These are phyloP conservation scores for Protomyces lactucae-debilis DNA, from an alignment of 1,139 yeast species.

Conservation along the genomic window DNA sequence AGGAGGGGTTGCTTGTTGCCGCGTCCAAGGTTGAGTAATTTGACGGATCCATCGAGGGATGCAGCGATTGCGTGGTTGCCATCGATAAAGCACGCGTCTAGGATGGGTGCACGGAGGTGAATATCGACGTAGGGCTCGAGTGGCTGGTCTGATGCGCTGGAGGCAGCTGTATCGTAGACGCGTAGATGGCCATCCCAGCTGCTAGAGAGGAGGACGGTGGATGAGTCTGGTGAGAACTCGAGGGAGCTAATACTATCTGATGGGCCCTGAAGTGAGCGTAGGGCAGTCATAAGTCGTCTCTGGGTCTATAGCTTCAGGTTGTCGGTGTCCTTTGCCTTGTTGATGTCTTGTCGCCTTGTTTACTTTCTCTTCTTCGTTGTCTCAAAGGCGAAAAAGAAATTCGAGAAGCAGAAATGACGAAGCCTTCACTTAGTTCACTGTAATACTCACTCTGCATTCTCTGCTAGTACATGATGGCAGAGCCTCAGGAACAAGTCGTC, in stretches of 20 bases:
- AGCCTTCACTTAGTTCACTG: too few relatives aligned
- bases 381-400: neutral
- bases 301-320: too few relatives aligned
- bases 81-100: constrained; percentile 30
- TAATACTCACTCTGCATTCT: neutral
- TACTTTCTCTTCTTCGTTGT: neutral
- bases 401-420: neutral
- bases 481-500: constrained; percentile 1
- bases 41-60: constrained; percentile 30
- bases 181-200: constrained; percentile 41
- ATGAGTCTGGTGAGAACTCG: constrained; percentile 24
- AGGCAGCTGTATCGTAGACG: constrained; percentile 36
- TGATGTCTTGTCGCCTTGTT: neutral
- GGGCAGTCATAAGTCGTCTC: neutral
- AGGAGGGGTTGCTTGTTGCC: constrained; percentile 27
- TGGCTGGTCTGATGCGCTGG: constrained; percentile 34
- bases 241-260: constrained; percentile 29
- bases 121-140: constrained; percentile 34
- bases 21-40: constrained; percentile 29
- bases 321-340: neutral
- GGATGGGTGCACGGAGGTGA: constrained; percentile 32
- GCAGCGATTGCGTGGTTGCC: constrained; percentile 25
- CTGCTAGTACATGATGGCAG: neutral
- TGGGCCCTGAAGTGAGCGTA: constrained; percentile 18
- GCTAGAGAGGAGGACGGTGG: constrained; percentile 36